phyloP scores from a whole-genome alignment of 176 grass and related monocot genomes.

The Aegilops sharonensis region DNA sequence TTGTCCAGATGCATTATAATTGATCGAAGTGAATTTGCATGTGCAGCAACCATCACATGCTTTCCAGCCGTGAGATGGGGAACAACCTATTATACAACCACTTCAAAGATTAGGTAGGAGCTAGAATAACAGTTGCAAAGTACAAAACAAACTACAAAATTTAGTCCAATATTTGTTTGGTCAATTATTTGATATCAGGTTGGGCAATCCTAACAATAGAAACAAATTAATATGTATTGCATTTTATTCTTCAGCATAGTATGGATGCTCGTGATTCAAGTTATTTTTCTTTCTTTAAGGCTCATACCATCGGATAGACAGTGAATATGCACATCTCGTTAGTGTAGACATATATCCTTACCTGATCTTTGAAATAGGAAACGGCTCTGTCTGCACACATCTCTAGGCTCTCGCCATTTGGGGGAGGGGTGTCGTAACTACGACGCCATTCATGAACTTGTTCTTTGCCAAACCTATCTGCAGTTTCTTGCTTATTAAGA shows the following conservation, averaged over 20 bases:
- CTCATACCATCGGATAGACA: background rate
- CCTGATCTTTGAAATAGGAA: conserved; percentile 87
- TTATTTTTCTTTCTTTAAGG: background rate
- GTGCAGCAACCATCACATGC: conserved; percentile 93
- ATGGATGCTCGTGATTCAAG: background rate
- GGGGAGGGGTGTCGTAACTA: conserved; percentile 89
- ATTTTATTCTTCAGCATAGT: background rate
- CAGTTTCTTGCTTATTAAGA: conserved; percentile 98
- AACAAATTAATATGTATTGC: background rate
- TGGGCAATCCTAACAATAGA: background rate
- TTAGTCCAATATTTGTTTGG: background rate
- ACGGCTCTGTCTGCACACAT: conserved; percentile 96
- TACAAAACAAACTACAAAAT: background rate
- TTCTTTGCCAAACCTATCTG: conserved; percentile 78
- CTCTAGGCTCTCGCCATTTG: conserved; percentile 84
- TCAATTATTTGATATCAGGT: background rate
- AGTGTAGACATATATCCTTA: conserved; percentile 40
- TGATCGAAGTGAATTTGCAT: conserved; percentile 92
- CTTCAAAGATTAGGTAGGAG: background rate
- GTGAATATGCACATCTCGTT: background rate
- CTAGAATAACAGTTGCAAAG: background rate
- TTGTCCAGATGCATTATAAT: conserved; percentile 99
- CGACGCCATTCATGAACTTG: conserved; percentile 97
- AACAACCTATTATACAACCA: conserved; percentile 30
- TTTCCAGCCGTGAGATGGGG: conserved; percentile 64